These are phyloP conservation scores for Penicillium polonicum DNA, from an alignment of 2,329 filamentous ascomycete species.

Conservation along the genomic window DNA sequence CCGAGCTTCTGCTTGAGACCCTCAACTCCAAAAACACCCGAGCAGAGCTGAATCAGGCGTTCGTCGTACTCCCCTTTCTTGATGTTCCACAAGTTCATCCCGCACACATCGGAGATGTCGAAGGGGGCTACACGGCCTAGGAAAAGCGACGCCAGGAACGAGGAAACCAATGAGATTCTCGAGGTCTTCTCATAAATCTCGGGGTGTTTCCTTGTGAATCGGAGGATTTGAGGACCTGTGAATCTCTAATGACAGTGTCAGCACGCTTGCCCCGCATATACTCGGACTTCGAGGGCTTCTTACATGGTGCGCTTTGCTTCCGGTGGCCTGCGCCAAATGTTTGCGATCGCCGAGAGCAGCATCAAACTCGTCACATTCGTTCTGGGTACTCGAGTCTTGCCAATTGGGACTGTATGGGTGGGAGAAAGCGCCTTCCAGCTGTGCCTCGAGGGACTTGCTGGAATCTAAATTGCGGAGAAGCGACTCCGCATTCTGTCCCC, in stretches of 20 bases:
- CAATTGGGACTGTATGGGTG: slow-evolving; percentile 91
- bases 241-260: slow-evolving; percentile 64
- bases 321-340: slow-evolving; percentile 74
- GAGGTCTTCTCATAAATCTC: slow-evolving; percentile 76
- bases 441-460: slow-evolving; percentile 64
- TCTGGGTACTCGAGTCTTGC: slow-evolving; percentile 95
- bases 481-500: slow-evolving; percentile 68
- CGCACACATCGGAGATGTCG: slow-evolving; percentile 91
- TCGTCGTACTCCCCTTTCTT: slow-evolving; percentile 70
- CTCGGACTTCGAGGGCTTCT: slow-evolving; percentile 30
- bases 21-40: slow-evolving; percentile 61
- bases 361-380: slow-evolving; percentile 88
- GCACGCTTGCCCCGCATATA: slow-evolving; percentile 2
- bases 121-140: slow-evolving; percentile 82
- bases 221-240: slow-evolving; percentile 93
- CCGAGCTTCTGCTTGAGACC: slow-evolving; percentile 78
- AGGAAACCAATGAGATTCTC: slow-evolving; percentile 90
- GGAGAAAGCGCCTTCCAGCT: slow-evolving; percentile 72
- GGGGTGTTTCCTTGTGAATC: slow-evolving; percentile 77
- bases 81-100: slow-evolving; percentile 97
- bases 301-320: slow-evolving; percentile 93
- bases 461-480: slow-evolving; percentile 62
- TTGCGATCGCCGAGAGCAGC: slow-evolving; percentile 63
- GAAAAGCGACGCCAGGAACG: slow-evolving; percentile 88
- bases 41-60: slow-evolving; percentile 70